Conservation (phyloP, 345 rosid genomes). For the Pistacia vera region DNA sequence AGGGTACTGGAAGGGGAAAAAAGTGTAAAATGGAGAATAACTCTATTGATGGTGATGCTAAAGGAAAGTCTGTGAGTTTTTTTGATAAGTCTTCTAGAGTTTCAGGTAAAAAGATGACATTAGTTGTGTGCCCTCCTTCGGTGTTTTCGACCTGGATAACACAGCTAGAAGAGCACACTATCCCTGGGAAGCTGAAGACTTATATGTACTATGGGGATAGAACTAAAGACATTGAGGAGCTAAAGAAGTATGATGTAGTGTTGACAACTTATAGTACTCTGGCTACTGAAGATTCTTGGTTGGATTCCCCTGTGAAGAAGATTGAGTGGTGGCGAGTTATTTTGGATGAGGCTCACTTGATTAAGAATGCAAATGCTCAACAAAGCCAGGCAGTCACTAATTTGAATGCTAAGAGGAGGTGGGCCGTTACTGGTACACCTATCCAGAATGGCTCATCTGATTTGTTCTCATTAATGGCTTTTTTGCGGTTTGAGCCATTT, state of each 20-base stretch:
- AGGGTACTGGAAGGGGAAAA: constrained; percentile 37
- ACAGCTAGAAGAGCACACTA: constrained; percentile 76
- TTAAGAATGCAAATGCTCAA: constrained; percentile 78
- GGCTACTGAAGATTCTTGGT: constrained; percentile 58
- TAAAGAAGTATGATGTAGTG: constrained; percentile 69
- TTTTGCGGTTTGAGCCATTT: constrained; percentile 82
- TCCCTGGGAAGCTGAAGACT: constrained; percentile 61
- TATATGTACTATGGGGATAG: constrained; percentile 79
- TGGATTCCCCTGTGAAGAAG: constrained; percentile 61
- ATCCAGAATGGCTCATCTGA: constrained; percentile 84
- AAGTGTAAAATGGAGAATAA: constrained; percentile 28
- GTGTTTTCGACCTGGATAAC: constrained; percentile 84
- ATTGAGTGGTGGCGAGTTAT: constrained; percentile 88
- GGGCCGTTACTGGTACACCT: constrained; percentile 96
- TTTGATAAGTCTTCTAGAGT: constrained; percentile 12
- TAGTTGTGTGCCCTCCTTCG: constrained; percentile 84
- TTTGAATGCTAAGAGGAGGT: constrained; percentile 65
- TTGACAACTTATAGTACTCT: constrained; percentile 74
- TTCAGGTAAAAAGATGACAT: constrained; percentile 43
- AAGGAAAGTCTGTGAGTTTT: constrained; percentile 17
- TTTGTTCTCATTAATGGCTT: constrained; percentile 81
- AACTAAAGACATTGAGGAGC: constrained; percentile 58
- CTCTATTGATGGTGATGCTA: constrained; percentile 12
- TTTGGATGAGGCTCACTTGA: constrained; percentile 89
- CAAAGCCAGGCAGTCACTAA: constrained; percentile 69